These are phyloP conservation scores for Phytopythium montanum DNA, from an alignment of 352 stramenopile genomes.

Conservation along the genomic window DNA sequence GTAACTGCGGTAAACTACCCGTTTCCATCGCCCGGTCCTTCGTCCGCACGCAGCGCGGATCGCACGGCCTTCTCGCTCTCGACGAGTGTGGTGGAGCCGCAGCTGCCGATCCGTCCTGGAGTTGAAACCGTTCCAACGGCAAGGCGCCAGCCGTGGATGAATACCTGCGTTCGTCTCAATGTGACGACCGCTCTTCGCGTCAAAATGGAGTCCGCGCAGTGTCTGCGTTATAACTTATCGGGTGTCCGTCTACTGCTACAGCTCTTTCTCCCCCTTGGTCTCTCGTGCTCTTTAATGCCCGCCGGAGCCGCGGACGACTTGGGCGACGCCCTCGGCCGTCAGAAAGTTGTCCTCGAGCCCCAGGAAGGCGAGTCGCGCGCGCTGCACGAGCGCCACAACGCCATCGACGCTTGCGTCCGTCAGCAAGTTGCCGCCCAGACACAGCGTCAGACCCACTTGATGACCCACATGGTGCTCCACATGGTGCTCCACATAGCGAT, in stretches of 20 bases:
- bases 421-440: constrained; percentile 78
- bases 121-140: too few species aligned
- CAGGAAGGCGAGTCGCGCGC: constrained; percentile 57
- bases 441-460: constrained; percentile 42
- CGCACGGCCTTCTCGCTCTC: neutral
- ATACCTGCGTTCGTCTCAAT: too few species aligned
- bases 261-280: neutral
- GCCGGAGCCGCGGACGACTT: constrained; percentile 18
- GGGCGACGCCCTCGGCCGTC: constrained; percentile 52
- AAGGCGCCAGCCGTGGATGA: too few species aligned
- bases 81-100: neutral
- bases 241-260: too few species aligned
- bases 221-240: too few species aligned
- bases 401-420: constrained; percentile 69
- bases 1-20: too few species aligned
- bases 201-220: too few species aligned
- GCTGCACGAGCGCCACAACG: constrained; percentile 35
- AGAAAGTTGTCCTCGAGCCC: constrained; percentile 83
- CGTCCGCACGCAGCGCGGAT: neutral
- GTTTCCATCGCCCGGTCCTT: neutral
- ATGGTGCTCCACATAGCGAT: too few species aligned
- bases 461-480: too few species aligned
- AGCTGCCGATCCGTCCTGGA: too few species aligned
- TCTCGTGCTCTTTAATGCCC: neutral
- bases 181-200: too few species aligned